Base-by-base conservation (phyloP, 495 filamentous ascomycete species). In the Penicillium subrubescens region DNA sequence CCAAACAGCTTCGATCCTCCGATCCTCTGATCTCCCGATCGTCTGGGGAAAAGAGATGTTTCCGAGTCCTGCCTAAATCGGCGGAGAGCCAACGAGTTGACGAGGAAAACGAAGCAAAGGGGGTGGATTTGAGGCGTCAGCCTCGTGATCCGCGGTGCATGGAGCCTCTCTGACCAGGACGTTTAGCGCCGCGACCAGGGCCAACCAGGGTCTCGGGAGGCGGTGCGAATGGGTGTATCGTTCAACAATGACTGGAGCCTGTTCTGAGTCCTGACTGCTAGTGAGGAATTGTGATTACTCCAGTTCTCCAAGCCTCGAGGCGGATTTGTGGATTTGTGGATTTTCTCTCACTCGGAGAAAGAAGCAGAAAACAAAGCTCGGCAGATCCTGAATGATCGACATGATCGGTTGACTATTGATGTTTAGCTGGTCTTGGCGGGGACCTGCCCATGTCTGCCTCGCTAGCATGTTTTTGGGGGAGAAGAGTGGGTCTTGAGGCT, bases 351-450 rank as follows among this genome's bases (percentile, higher is more conserved):
- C 23, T 52, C 25, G 23, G 27, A 31, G 8, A 52, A 27, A 10
- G 33, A 33, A 64, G 56, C 37, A 44, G 64, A 64, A 57, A 67
- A 73, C 67, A 72, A 71, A 67, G 65, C 66, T 67, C 67, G 68
- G 73, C 67, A 71, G 73, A 76, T 78, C 73, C 75, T 64, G 63
- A 68, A 52, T 67, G 78, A 80, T 80, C 78, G 77, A 77, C 77
- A 62, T 69, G 78, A 80, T 80, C 78, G 71, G 77, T 76, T 64
- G 69, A 81, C 78, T 81, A 81, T 81, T 81, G 78, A 72, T 75
- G 70, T 74, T 79, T 77, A 77, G 77, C 70, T 67, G 63, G 67
- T 55, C 75, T 76, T 79, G 77, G 78, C 76, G 65, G 60, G 60
- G 67, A 27, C 68, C 73, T 73, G 74, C 72, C 72, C 74, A 75